A percentile compares a stretch with the other conserved stretches of the same genome.
phyloP scores from a whole-genome alignment of 306 rosid genomes.

The Trichosanthes truncata region DNA sequence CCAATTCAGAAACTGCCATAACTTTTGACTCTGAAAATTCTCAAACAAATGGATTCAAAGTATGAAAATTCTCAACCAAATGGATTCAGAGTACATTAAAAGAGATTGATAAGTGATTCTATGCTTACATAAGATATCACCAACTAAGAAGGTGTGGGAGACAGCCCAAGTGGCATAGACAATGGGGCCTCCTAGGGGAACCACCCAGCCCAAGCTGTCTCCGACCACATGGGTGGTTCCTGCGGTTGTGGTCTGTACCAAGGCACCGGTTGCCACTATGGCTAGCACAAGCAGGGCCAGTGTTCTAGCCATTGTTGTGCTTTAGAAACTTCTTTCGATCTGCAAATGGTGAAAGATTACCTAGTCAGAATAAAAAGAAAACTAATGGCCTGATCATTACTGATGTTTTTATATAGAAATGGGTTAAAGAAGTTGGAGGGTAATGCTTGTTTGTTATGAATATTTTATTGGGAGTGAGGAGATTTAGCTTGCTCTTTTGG shows the following conservation, averaged over 20 bases:
- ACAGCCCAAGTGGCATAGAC: constrained; percentile 10
- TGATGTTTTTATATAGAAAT: neutral
- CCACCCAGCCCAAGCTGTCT: constrained; percentile 7
- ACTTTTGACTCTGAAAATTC: neutral
- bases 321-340: neutral
- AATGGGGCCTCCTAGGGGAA: neutral
- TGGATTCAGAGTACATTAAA: neutral
- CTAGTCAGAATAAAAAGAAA: neutral
- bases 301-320: neutral
- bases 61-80: neutral
- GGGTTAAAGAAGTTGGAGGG: neutral
- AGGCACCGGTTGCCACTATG: neutral
- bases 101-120: neutral
- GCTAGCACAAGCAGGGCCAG: neutral
- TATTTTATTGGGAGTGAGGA: neutral
- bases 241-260: neutral
- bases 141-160: neutral
- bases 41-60: neutral
- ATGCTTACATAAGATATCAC: constrained; percentile 7
- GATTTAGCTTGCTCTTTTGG: neutral
- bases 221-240: constrained; percentile 10
- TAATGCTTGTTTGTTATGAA: neutral
- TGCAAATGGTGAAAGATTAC: neutral
- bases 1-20: neutral
- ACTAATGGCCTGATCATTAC: neutral